phyloP scores from a whole-genome alignment of 1,284 basidiomycete species.

The Cronartium quercuum region DNA sequence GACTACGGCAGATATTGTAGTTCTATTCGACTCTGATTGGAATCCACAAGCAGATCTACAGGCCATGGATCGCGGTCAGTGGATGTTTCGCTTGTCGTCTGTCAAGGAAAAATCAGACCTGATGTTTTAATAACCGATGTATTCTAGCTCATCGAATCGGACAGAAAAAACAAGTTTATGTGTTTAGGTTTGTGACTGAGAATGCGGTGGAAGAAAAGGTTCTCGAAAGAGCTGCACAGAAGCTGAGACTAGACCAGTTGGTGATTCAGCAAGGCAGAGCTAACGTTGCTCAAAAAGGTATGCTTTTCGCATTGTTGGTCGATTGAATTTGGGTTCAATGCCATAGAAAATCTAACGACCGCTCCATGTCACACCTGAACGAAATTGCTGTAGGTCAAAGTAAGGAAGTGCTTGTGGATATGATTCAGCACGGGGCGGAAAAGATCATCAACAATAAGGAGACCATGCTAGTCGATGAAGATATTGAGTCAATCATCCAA shows the following conservation, averaged over 20 bases:
- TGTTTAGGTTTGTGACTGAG: constrained; percentile 95
- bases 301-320: not conserved
- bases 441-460: constrained; percentile 76
- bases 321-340: too few species aligned
- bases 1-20: constrained; percentile 88
- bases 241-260: constrained; percentile 87
- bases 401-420: constrained; percentile 93
- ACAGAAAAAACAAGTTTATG: constrained; percentile 97
- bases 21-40: constrained; percentile 98
- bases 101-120: not conserved
- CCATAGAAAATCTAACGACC: too few species aligned
- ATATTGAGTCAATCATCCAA: constrained; percentile 89
- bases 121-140: not conserved
- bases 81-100: not conserved
- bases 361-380: too few species aligned
- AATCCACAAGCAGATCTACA: constrained; percentile 98
- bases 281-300: constrained; percentile 52
- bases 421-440: constrained; percentile 97
- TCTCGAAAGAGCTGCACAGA: constrained; percentile 92
- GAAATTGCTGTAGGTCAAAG: constrained; percentile 56
- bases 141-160: constrained; percentile 81
- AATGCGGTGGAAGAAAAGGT: constrained; percentile 95
- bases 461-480: constrained; percentile 72
- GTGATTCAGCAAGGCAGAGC: constrained; percentile 93
- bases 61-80: constrained; percentile 77